Evolutionary conservation across 2,329 filamentous ascomycete species (phyloP), one percentile per base, ranked within the genome.

Genomic region (Hypoxylon sp.): DNA sequence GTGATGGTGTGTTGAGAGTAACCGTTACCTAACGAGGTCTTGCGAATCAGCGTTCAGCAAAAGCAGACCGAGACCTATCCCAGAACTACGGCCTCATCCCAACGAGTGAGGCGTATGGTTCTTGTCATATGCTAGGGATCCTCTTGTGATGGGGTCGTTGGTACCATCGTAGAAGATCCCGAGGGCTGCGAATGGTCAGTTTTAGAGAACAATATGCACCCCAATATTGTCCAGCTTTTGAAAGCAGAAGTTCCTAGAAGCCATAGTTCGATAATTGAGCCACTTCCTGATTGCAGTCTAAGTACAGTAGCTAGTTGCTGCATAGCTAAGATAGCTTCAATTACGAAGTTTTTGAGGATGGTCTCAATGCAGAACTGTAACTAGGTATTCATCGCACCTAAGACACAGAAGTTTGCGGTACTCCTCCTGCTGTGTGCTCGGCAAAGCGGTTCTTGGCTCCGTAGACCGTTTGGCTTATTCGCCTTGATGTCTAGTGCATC

Each of bases 131-230:
- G 16, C 42, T 16, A 18, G 24, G 12, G 8, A 38, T 33, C 18
- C 56, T 24, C 30, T 28, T 20, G 38, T 57, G 30, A 49, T 28
- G 8, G 46, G 61, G 22, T 30, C n/a, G 22, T 53, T 61, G 16
- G 26, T 16, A 11, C 26, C 44, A 14, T 64, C 61, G 38, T 40
- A 51, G 40, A 56, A 30, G 45, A 38, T 51, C 49, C 28, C 55
- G 20, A 20, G 50, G 50, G 16, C 45, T 53, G 54, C 49, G 38
- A 38, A 50, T 40, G 14, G 45, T 26, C 8, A 57, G 40, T 28
- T 33, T 24, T 12, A 58, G 40, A 22, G 16, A 18, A 32, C 14
- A 44, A 55, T 54, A 26, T 42, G 9, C 11, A 18, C 12, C 32
- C 6, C 12, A 32, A 12, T 16, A 4, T 42, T 54, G 3, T 7